Conservation (phyloP, 371 early-diverging fungal species). For the Capillidium heterosporum region DNA sequence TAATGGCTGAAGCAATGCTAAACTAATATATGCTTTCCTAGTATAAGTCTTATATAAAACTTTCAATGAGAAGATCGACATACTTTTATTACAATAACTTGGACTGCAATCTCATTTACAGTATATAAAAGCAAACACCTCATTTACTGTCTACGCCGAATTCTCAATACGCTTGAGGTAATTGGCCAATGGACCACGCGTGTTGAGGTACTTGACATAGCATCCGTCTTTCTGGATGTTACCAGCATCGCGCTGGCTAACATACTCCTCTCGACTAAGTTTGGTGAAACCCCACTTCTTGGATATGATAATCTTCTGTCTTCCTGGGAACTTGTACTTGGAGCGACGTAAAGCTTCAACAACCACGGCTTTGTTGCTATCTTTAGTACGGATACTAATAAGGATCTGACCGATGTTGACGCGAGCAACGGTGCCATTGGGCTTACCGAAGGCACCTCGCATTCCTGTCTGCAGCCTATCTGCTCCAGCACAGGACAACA, state of each 20-base stretch:
- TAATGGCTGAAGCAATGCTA: too few species aligned
- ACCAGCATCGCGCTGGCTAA: conserved; percentile 59
- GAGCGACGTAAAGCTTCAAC: conserved; percentile 97
- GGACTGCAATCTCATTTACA: too few species aligned
- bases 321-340: conserved; percentile 99
- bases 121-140: too few species aligned
- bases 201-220: conserved; percentile 90
- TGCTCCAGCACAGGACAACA: conserved; percentile 99
- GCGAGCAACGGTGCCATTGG: conserved; percentile 97
- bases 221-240: conserved; percentile 86
- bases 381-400: conserved; percentile 97
- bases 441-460: conserved; percentile 99
- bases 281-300: conserved; percentile 99
- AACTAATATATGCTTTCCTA: too few species aligned
- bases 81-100: too few species aligned
- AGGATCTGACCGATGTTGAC: conserved; percentile 98
- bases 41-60: too few species aligned
- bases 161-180: conserved; percentile 35
- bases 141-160: conserved; percentile 3
- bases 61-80: too few species aligned
- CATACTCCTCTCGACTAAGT: conserved; percentile 83
- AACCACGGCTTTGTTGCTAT: conserved; percentile 83
- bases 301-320: conserved; percentile 96
- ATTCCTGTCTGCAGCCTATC: conserved; percentile 99
- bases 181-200: conserved; percentile 67